Evolutionary conservation across 768 basidiomycete genomes (phyloP).

Genomic region (Leccinum boreale): DNA sequence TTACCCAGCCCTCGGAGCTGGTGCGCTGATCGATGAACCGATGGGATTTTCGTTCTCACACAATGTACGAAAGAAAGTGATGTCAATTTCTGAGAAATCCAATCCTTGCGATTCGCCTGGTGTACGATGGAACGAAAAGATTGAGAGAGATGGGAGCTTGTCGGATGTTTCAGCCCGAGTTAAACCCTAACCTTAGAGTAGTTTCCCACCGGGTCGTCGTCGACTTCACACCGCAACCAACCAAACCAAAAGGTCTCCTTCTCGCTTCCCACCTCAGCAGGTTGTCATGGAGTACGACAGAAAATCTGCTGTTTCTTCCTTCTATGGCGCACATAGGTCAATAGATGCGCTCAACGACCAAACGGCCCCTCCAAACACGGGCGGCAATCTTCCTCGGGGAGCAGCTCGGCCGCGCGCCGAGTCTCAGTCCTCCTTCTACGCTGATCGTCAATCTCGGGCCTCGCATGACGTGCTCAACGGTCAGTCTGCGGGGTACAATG

Average conservation of each 20-base stretch:
- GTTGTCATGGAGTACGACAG: slow-evolving; percentile 67
- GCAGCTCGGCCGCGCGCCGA: slow-evolving; percentile 54
- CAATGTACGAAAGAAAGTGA: not conserved
- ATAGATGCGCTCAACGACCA: slow-evolving; percentile 57
- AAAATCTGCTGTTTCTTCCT: slow-evolving; percentile 77
- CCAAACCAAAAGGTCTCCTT: not conserved
- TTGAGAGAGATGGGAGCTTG: too few relatives aligned
- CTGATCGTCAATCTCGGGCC: slow-evolving; percentile 35
- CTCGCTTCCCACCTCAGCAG: slow-evolving; percentile 2
- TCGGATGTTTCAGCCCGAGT: slow-evolving; percentile 2
- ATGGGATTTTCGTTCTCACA: not conserved
- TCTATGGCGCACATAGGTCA: slow-evolving; percentile 67
- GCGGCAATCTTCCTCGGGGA: slow-evolving; percentile 19
- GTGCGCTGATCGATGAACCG: not conserved
- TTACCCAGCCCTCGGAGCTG: not conserved
- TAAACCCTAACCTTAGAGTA: slow-evolving; percentile 27
- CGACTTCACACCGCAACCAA: not conserved
- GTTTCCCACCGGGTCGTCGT: slow-evolving; percentile 10
- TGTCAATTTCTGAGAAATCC: not conserved
- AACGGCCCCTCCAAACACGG: slow-evolving; percentile 26
- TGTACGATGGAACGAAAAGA: not conserved
- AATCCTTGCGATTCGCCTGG: too few relatives aligned
- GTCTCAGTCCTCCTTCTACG: slow-evolving; percentile 69
- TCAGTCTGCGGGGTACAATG: slow-evolving; percentile 72
- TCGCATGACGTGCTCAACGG: slow-evolving; percentile 48